Percentiles rank a stretch among this genome's conserved stretches.
phyloP scores from a whole-genome alignment of 495 filamentous ascomycete species.

The Hypoxylon rickii region DNA sequence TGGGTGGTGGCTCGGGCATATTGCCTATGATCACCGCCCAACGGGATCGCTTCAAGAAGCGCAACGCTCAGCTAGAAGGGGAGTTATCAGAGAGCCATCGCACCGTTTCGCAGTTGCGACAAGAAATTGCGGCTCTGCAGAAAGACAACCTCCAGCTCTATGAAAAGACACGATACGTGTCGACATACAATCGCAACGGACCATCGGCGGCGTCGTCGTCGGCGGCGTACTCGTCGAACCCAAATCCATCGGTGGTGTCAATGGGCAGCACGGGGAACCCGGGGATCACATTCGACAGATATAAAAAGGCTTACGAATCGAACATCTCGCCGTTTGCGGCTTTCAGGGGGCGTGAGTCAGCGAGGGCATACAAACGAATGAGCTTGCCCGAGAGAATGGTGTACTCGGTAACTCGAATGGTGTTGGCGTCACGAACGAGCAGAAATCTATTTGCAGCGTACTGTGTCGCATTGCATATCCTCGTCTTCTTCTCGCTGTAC shows the following conservation, averaged over 20 bases:
- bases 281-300: slow-evolving; percentile 78
- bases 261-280: slow-evolving; percentile 55
- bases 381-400: slow-evolving; percentile 85
- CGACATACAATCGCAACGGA: slow-evolving; percentile 77
- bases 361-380: slow-evolving; percentile 94
- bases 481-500: slow-evolving; percentile 85
- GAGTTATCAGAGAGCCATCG: slow-evolving; percentile 83
- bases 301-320: slow-evolving; percentile 90
- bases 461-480: slow-evolving; percentile 82
- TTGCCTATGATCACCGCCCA: slow-evolving; percentile 98
- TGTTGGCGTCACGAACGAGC: slow-evolving; percentile 86
- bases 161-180: slow-evolving; percentile 96
- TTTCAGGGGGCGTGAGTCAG: slow-evolving; percentile 88
- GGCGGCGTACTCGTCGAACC: slow-evolving; percentile 68
- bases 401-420: slow-evolving; percentile 87
- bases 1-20: slow-evolving; percentile 86
- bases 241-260: slow-evolving; percentile 71
- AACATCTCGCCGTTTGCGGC: slow-evolving; percentile 95
- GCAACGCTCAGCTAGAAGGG: slow-evolving; percentile 87
- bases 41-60: slow-evolving; percentile 96
- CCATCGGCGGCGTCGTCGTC: slow-evolving; percentile 68
- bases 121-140: slow-evolving; percentile 89
- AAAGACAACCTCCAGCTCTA: slow-evolving; percentile 97
- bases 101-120: slow-evolving; percentile 81
- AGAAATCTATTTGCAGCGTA: slow-evolving; percentile 96